phyloP scores from a whole-genome alignment of 352 stramenopile genomes.

The Phytophthora sp. region DNA sequence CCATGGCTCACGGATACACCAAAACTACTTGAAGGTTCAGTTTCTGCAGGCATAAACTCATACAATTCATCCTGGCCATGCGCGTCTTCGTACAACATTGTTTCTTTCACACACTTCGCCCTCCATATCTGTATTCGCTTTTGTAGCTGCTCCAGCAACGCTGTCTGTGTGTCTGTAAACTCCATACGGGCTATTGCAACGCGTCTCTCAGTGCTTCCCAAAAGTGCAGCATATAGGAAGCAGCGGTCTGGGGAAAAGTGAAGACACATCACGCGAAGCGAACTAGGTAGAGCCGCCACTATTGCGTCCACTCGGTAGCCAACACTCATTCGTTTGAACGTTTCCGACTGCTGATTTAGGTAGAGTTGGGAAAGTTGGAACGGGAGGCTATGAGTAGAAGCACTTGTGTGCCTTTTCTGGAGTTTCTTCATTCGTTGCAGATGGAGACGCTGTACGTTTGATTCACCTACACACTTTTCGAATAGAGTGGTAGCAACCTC shows the following conservation, averaged over 20 bases:
- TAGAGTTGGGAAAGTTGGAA: slow-evolving; percentile 74
- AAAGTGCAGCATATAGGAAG: slow-evolving; percentile 64
- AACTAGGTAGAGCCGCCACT: slow-evolving; percentile 44
- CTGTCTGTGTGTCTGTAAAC: slow-evolving; percentile 44
- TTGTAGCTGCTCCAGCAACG: slow-evolving; percentile 32
- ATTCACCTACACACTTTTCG: slow-evolving; percentile 37
- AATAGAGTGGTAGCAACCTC: slow-evolving; percentile 44
- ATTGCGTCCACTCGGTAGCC: slow-evolving; percentile 43
- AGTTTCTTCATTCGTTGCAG: slow-evolving; percentile 48
- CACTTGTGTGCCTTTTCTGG: slow-evolving; percentile 41
- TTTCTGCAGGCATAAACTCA: slow-evolving; percentile 36
- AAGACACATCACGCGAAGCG: slow-evolving; percentile 51
- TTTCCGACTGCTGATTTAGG: slow-evolving; percentile 67
- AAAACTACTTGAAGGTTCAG: neutral
- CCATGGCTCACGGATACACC: neutral
- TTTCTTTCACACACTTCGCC: slow-evolving; percentile 33
- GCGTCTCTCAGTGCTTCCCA: slow-evolving; percentile 42
- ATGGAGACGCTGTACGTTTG: slow-evolving; percentile 60
- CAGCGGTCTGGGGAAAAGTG: slow-evolving; percentile 75
- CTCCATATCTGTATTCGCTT: slow-evolving; percentile 49
- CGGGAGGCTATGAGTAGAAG: slow-evolving; percentile 53
- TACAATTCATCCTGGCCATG: slow-evolving; percentile 42
- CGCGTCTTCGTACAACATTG: slow-evolving; percentile 50
- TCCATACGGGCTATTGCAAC: slow-evolving; percentile 66
- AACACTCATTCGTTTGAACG: slow-evolving; percentile 67